Conservation (phyloP, 352 stramenopile genomes). For the Phytophthora parvispora region DNA sequence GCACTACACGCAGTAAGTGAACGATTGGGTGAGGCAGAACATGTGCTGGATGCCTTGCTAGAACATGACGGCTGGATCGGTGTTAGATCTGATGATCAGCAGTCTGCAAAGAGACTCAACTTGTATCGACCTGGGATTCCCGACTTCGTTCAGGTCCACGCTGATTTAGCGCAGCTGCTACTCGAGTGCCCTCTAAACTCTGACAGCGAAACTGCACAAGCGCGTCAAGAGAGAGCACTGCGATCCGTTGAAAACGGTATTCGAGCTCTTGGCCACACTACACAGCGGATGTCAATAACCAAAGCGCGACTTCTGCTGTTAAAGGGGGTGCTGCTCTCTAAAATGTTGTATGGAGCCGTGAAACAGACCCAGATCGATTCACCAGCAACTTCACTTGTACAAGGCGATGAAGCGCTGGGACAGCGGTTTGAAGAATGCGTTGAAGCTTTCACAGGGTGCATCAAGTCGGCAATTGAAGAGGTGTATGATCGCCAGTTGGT, state of each 20-base stretch:
- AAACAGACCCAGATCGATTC: background rate
- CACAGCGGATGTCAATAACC: constrained; percentile 39
- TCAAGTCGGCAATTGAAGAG: constrained; percentile 57
- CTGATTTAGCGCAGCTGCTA: constrained; percentile 57
- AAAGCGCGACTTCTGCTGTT: constrained; percentile 67
- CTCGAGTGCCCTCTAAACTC: constrained; percentile 47
- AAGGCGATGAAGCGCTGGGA: constrained; percentile 3
- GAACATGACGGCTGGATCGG: constrained; percentile 74
- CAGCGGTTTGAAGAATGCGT: constrained; percentile 34
- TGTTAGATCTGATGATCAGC: constrained; percentile 11
- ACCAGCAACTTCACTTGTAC: background rate
- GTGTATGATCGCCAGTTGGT: constrained; percentile 72
- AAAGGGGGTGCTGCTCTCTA: constrained; percentile 66
- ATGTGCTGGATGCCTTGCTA: constrained; percentile 54
- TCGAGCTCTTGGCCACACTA: constrained; percentile 50
- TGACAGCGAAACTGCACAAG: constrained; percentile 22
- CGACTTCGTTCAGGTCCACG: constrained; percentile 62
- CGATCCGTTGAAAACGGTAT: constrained; percentile 49
- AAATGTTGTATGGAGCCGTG: constrained; percentile 14
- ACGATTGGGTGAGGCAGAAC: constrained; percentile 49
- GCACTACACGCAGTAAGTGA: constrained; percentile 23
- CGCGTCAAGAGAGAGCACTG: constrained; percentile 33
- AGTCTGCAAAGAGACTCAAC: constrained; percentile 50
- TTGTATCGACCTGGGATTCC: constrained; percentile 65
- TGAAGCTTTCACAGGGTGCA: constrained; percentile 24